A percentile compares a stretch with the other conserved stretches of the same genome.
These are phyloP conservation scores for Cryphonectria carpinicola DNA, from an alignment of 2,329 filamentous ascomycete species.

Conservation along the genomic window DNA sequence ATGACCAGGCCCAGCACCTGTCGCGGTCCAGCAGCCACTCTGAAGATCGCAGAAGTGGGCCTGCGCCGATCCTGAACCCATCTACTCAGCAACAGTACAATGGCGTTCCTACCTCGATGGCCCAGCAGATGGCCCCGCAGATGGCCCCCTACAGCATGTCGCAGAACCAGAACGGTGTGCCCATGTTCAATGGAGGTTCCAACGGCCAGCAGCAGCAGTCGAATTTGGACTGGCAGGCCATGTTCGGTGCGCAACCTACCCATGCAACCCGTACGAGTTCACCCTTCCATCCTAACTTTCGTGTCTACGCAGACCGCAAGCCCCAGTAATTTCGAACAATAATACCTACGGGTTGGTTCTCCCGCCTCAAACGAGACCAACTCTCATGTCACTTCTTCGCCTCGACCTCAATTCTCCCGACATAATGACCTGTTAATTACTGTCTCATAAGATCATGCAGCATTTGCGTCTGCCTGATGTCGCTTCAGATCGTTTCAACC, in stretches of 20 bases:
- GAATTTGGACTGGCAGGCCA: conserved; percentile 75
- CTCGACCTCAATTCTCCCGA: conserved; percentile 51
- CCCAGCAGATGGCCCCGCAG: conserved; percentile 63
- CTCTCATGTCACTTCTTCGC: conserved; percentile 49
- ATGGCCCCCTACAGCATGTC: conserved; percentile 68
- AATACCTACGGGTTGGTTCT: conserved; percentile 53
- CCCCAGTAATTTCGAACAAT: conserved; percentile 56
- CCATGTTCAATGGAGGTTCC: conserved; percentile 61
- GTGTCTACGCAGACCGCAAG: conserved; percentile 71
- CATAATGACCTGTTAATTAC: conserved; percentile 56
- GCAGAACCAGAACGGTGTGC: conserved; percentile 65
- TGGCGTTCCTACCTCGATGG: conserved; percentile 63
- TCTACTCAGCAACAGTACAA: conserved; percentile 59
- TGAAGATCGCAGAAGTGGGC: conserved; percentile 62
- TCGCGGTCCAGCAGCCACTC: conserved; percentile 63
- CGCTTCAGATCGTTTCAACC: conserved; percentile 42
- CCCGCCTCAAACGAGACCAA: conserved; percentile 49
- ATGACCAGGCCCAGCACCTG: conserved; percentile 62
- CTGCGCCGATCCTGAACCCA: conserved; percentile 54
- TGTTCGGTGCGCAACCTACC: conserved; percentile 73
- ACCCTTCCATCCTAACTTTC: conserved; percentile 67
- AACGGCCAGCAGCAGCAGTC: conserved; percentile 63
- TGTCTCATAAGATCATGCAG: conserved; percentile 59
- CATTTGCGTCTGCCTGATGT: conserved; percentile 61
- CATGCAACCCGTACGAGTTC: conserved; percentile 55